These are phyloP conservation scores for Cymbidium sinense DNA, from an alignment of 106 monocot species.

Conservation along the genomic window DNA sequence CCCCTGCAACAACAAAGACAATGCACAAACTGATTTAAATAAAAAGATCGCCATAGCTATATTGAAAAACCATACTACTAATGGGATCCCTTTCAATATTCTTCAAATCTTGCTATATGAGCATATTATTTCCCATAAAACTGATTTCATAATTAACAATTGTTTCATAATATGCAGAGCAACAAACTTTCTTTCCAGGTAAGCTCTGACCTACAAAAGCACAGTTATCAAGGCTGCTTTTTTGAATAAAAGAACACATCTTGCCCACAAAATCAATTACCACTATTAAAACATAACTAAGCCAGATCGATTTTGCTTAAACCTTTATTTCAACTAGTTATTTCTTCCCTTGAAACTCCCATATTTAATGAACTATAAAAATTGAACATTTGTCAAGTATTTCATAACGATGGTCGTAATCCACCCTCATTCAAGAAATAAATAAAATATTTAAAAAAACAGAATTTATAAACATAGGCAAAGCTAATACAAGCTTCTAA, in stretches of 20 bases:
- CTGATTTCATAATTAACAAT: neutral
- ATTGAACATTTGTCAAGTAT: neutral
- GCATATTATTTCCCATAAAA: neutral
- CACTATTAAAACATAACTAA: neutral
- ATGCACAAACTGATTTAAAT: neutral
- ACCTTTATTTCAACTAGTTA: neutral
- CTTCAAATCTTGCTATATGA: neutral
- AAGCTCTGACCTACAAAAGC: neutral
- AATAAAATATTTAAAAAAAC: neutral
- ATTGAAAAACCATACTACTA: constrained; percentile 1
- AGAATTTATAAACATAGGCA: neutral
- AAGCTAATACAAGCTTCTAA: neutral
- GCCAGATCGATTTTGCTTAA: neutral
- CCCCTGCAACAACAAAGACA: constrained; percentile 44
- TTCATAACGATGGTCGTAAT: neutral
- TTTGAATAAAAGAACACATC: neutral
- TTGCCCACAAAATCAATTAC: neutral
- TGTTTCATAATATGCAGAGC: no score
- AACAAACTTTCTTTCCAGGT: neutral
- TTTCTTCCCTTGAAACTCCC: neutral
- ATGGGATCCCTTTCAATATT: neutral
- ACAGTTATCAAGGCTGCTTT: neutral
- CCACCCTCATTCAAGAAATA: neutral
- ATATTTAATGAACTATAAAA: neutral
- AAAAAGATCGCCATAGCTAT: neutral